Evolutionary conservation across 2,329 filamentous ascomycete species (phyloP).

Genomic region (Ceratocystis lukuohia): DNA sequence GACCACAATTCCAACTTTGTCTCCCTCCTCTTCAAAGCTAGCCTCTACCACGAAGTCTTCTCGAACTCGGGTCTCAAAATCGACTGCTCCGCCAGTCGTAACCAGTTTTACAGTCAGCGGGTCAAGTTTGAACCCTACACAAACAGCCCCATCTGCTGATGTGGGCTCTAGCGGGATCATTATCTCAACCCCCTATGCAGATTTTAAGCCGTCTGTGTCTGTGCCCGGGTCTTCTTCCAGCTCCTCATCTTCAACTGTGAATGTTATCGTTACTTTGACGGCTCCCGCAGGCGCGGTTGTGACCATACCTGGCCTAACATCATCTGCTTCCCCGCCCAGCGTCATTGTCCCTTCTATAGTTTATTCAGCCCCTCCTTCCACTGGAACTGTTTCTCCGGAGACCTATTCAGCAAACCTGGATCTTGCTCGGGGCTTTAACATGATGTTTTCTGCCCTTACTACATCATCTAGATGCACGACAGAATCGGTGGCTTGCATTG

Average conservation of each 20-base stretch:
- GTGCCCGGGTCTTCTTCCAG: not conserved
- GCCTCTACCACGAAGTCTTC: not conserved
- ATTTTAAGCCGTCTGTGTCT: not conserved
- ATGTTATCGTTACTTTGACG: not conserved
- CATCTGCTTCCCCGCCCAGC: not conserved
- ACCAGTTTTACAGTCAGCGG: not conserved
- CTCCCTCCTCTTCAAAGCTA: not conserved
- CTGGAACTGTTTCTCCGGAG: conserved; percentile 31
- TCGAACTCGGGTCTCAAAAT: not conserved
- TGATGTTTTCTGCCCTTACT: conserved; percentile 33
- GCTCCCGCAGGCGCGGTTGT: conserved; percentile 2
- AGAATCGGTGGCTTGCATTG: conserved; percentile 40
- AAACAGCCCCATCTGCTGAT: not conserved
- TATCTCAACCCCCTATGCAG: not conserved
- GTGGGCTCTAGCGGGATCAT: not conserved
- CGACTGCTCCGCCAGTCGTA: not conserved
- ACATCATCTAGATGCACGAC: conserved; percentile 34
- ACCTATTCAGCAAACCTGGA: conserved; percentile 35
- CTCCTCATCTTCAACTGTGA: not conserved
- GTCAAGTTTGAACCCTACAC: not conserved
- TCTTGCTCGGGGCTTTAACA: conserved; percentile 35
- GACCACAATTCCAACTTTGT: not conserved
- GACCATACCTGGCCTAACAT: not conserved
- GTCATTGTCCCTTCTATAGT: conserved; percentile 22
- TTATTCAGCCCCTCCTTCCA: conserved; percentile 26